phyloP scores from a whole-genome alignment of 768 basidiomycete species.

The Mycena polygramma region DNA sequence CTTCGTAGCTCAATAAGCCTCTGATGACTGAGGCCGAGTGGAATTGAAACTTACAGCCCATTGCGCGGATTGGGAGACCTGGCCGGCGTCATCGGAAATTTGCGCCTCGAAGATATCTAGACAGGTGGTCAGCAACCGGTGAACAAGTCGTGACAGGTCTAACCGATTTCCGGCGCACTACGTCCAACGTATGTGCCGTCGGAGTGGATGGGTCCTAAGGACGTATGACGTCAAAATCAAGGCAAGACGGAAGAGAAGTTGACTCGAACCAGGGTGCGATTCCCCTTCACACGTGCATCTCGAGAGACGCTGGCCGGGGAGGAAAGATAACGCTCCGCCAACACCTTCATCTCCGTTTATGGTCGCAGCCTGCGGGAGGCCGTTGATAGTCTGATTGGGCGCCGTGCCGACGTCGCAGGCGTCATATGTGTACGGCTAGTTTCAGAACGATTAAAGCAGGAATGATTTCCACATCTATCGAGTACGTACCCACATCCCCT shows the following conservation, averaged over 20 bases:
- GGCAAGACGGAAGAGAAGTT: too few relatives aligned
- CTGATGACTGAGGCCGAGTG: neutral
- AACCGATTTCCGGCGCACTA: constrained; percentile 85
- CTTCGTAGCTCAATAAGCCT: constrained; percentile 47
- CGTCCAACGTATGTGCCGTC: constrained; percentile 89
- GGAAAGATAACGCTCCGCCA: constrained; percentile 76
- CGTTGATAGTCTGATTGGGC: constrained; percentile 84
- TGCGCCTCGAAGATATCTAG: constrained; percentile 85
- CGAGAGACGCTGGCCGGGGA: constrained; percentile 90
- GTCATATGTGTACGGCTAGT: constrained; percentile 87
- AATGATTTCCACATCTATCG: neutral
- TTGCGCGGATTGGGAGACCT: constrained; percentile 89
- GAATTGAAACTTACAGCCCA: constrained; percentile 69
- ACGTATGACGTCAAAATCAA: too few relatives aligned
- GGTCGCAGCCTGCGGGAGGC: constrained; percentile 70
- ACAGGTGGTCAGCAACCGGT: neutral
- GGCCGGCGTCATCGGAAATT: constrained; percentile 53
- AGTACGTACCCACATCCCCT: constrained; percentile 72
- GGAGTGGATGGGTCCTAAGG: constrained; percentile 69
- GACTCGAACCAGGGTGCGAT: constrained; percentile 73
- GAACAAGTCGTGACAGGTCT: neutral
- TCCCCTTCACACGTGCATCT: constrained; percentile 91
- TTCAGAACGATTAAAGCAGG: neutral
- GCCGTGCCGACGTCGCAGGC: constrained; percentile 94
- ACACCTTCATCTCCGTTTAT: constrained; percentile 69